Evolutionary conservation across 805 yeast species (phyloP), one percentile per base, ranked within the genome.

Genomic region (Yarrowia osloensis): DNA sequence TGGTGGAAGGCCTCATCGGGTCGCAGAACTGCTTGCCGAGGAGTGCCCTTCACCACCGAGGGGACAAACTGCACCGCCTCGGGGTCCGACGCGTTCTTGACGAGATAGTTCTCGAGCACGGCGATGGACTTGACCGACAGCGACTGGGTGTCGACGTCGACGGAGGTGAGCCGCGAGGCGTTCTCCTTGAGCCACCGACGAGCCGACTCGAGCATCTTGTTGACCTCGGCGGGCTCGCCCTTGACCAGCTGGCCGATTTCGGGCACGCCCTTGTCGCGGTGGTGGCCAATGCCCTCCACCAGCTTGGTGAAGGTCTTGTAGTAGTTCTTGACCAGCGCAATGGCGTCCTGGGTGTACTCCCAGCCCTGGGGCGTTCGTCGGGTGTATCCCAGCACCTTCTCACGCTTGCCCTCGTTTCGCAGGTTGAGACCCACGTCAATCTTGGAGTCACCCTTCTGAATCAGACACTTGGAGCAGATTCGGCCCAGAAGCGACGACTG

Each of bases 341-440:
- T 77, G 0, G 98, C 96, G 71, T 88, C 79, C 11, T 85, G 86
- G 70, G 96, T 89, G 76, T 81, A 95, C 71, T 87, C 91, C 99
- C 99, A 95, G 24, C 86, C 87, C 62, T 81, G 81, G 28, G 80
- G 83, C 47, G 77, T 80, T 73, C 87, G 86, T 68, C 87, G 84
- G 1, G 97, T 86, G 78, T 86, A 94, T 4, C 98, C 99, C 70
- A 93, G 81, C 3, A 91, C 98, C 77, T 94, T 94, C 73, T 85
- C 84, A 71, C 91, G 85, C 68, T 85, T 85, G 24, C 85, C 85
- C 70, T 93, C 97, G 77, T 88, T 89, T 77, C 93, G 93, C 76
- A 95, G 81, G 67, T 88, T 90, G 70, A 95, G 80, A 22, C 98
- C 98, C 72, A 95, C 80, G 74, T 93, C 89, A 11, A 82, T 73